Evolutionary conservation across 768 basidiomycete genomes (phyloP).

Genomic region (Phlegmacium glaucopus): DNA sequence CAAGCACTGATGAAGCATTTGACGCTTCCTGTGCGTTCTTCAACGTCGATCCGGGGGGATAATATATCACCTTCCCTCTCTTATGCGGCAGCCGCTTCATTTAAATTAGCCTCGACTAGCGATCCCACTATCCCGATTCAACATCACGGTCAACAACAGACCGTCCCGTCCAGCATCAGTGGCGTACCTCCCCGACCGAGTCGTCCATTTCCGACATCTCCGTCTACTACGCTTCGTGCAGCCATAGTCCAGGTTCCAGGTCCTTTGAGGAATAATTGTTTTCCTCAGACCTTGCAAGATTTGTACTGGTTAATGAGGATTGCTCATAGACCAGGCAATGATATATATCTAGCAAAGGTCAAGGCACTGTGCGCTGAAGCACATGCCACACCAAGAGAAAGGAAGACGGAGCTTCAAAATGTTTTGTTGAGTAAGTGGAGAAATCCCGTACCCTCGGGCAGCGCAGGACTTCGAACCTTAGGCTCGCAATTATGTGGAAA

Average conservation of each 20-base stretch:
- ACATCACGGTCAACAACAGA: too few relatives aligned
- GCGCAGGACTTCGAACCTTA: not conserved
- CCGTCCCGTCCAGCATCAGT: not conserved
- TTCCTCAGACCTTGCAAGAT: not conserved
- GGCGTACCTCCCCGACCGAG: not conserved
- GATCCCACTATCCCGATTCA: too few relatives aligned
- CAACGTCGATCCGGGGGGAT: too few relatives aligned
- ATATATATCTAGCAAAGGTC: conserved; percentile 36
- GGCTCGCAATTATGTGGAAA: not conserved
- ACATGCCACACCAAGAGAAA: conserved; percentile 39
- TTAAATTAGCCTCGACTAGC: too few relatives aligned
- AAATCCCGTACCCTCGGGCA: conserved; percentile 24
- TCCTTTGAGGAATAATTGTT: not conserved
- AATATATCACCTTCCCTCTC: too few relatives aligned
- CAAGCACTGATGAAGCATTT: too few relatives aligned
- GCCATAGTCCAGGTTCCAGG: not conserved
- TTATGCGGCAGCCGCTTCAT: too few relatives aligned
- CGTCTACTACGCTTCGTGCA: conserved; percentile 27
- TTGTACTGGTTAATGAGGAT: not conserved
- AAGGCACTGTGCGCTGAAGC: conserved; percentile 44
- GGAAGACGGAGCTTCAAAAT: conserved; percentile 42
- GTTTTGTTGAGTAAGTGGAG: conserved; percentile 42
- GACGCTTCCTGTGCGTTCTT: too few relatives aligned
- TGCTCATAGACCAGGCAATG: conserved; percentile 33
- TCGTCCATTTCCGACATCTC: not conserved